A percentile compares a stretch with the other conserved stretches of the same genome.
Evolutionary conservation across 345 rosid species (phyloP).

Genomic region (Limnanthes douglasii): DNA sequence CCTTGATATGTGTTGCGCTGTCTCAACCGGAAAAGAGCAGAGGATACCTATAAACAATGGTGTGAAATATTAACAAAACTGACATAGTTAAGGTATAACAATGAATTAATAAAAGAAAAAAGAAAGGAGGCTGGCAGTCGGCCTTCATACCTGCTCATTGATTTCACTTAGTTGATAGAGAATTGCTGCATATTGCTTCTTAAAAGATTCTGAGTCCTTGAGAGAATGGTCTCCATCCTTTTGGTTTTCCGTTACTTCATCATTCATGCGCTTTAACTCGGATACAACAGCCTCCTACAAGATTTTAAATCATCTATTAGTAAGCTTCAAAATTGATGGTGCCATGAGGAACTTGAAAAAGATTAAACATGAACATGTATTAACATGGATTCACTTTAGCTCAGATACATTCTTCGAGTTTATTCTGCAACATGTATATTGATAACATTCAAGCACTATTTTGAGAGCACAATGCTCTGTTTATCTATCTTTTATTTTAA

Average conservation of each 20-base stretch:
- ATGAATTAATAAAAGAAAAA: constrained; percentile 2
- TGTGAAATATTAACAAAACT: no score
- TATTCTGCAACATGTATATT: no score
- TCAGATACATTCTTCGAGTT: no score
- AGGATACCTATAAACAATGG: constrained; percentile 39
- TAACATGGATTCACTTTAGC: no score
- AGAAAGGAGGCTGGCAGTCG: constrained; percentile 7
- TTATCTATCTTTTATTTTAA: no score
- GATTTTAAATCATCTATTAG: constrained; percentile 12
- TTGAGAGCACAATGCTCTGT: no score
- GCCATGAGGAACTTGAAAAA: constrained; percentile 5
- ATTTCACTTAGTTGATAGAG: constrained; percentile 50
- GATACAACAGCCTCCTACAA: constrained; percentile 58
- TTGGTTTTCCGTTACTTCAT: constrained; percentile 46
- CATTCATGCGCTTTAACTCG: constrained; percentile 57
- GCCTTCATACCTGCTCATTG: constrained; percentile 54
- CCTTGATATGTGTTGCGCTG: constrained; percentile 70
- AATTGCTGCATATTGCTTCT: constrained; percentile 74
- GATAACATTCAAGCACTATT: no score
- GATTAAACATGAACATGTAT: constrained; percentile 3
- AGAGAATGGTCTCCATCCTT: constrained; percentile 32
- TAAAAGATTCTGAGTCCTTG: constrained; percentile 53
- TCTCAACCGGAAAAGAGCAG: constrained; percentile 56
- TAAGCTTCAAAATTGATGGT: constrained; percentile 5
- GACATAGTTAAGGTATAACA: background rate